phyloP scores from a whole-genome alignment of 169 alveolate species.

The Plasmodium knowlesi region DNA sequence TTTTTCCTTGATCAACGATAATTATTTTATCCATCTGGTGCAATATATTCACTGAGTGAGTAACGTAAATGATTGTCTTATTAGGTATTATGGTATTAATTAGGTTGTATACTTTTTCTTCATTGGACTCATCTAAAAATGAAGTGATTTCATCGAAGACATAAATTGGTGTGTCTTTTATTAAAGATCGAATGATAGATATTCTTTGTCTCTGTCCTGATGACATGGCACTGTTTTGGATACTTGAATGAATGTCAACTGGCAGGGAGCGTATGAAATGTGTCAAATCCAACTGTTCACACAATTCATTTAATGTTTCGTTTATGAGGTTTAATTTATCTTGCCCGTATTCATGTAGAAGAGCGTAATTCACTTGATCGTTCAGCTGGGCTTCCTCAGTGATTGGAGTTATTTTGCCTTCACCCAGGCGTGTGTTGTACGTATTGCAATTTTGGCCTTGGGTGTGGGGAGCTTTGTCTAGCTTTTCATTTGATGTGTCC shows the following conservation, averaged over 20 bases:
- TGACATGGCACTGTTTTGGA: slow-evolving; percentile 40
- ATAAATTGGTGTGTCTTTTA: slow-evolving; percentile 53
- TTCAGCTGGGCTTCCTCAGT: neutral
- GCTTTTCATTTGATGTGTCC: neutral
- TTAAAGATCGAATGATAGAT: slow-evolving; percentile 58
- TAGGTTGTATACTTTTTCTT: slow-evolving; percentile 34
- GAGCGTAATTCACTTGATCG: neutral
- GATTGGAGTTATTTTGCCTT: no score
- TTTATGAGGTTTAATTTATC: slow-evolving; percentile 21
- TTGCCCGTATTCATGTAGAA: slow-evolving; percentile 13
- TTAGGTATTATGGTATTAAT: slow-evolving; percentile 35
- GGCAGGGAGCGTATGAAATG: slow-evolving; percentile 49
- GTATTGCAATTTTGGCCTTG: neutral
- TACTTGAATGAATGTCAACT: slow-evolving; percentile 4
- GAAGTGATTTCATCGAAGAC: slow-evolving; percentile 70
- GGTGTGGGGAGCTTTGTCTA: neutral
- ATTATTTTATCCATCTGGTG: slow-evolving; percentile 62
- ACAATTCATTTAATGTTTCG: slow-evolving; percentile 16
- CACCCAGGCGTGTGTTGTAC: neutral
- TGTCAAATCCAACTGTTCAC: slow-evolving; percentile 44
- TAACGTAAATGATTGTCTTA: slow-evolving; percentile 53
- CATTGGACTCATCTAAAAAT: slow-evolving; percentile 49
- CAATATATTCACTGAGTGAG: slow-evolving; percentile 23
- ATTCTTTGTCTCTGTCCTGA: slow-evolving; percentile 72
- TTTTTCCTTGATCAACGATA: slow-evolving; percentile 32